Percentiles rank a stretch among this genome's conserved stretches.
Conservation (phyloP, 129 eudicot species). For the Tagetes erecta region DNA sequence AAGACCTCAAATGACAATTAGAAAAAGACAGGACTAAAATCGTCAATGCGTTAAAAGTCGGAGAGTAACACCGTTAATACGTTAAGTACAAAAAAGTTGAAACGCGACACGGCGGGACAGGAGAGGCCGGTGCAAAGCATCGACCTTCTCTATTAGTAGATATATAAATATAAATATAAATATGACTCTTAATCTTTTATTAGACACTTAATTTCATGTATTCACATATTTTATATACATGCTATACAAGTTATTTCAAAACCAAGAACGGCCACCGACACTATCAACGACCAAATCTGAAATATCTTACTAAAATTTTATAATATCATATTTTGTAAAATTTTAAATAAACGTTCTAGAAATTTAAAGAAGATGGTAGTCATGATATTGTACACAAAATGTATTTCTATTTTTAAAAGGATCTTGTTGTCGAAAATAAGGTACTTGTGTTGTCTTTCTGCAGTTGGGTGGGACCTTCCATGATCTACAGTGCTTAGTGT, state of each 20-base stretch:
- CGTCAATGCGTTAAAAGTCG: no score
- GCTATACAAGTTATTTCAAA: not conserved
- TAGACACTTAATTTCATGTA: not conserved
- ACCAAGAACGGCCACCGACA: slow-evolving; percentile 14
- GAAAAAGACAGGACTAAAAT: no score
- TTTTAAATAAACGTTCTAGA: not conserved
- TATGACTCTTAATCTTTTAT: no score
- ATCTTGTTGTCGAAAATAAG: slow-evolving; percentile 40
- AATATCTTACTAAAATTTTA: not conserved
- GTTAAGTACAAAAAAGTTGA: no score
- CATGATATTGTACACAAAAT: slow-evolving; percentile 44
- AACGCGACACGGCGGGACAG: no score
- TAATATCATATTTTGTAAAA: not conserved
- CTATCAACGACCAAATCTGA: not conserved
- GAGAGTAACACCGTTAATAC: no score
- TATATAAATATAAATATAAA: no score
- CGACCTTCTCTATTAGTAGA: no score
- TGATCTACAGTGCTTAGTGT: not conserved
- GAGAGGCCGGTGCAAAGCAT: no score
- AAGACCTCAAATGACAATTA: no score
- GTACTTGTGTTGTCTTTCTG: slow-evolving; percentile 34
- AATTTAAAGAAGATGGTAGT: slow-evolving; percentile 33
- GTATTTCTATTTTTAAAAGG: slow-evolving; percentile 24
- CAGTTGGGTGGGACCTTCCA: slow-evolving; percentile 32
- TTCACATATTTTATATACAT: not conserved